Evolutionary conservation across 495 filamentous ascomycete genomes (phyloP), one percentile per base, ranked within the genome.

Genomic region (Glonium stellatum): DNA sequence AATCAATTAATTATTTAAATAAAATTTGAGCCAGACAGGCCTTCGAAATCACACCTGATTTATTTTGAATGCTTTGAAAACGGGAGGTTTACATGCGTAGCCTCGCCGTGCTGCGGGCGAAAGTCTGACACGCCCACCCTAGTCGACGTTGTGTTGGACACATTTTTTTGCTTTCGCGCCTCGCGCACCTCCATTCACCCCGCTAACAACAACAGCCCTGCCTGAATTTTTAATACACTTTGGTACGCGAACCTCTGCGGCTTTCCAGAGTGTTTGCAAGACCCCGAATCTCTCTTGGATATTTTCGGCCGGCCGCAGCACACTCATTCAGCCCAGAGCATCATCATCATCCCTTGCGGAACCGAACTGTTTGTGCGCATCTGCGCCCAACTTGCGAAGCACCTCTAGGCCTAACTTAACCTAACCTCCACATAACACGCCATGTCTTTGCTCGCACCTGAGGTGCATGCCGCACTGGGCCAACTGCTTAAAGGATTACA

Each of bases 401-500:
- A 52, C 52, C 8, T 25, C 47, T 48, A 55, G 53, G 59, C 37
- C 55, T 18, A 42, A 36, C 41, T 51, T 47, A 54, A 46, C 48
- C 13, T 23, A 27, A 8, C 41, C 51, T 55, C 59, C 15, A 46
- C 55, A 18, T 25, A 36, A 36, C 21, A 25, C 59, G 58, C 27
- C 35, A 97, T 96, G 92, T 92, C 91, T 66, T 67, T 95, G 58
- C 82, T 98, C 15, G 85, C 91, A 61, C 77, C 85, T 55, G 87
- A 96, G 65, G 79, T 90, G 71, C 87, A 88, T 75, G 77, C 82
- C 64, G 87, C 90, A 72, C 87, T 99, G 68, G 79, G 79, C 49
- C 86, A 90, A 80, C 83, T 99, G 63, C 82, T 97, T 61, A 82
- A 85, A 76, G 90, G 83, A 46, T 81, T 99, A 59, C 85, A 88